These are phyloP conservation scores for Cladobotryum mycophilum DNA, from an alignment of 2,329 filamentous ascomycete species.

Conservation along the genomic window DNA sequence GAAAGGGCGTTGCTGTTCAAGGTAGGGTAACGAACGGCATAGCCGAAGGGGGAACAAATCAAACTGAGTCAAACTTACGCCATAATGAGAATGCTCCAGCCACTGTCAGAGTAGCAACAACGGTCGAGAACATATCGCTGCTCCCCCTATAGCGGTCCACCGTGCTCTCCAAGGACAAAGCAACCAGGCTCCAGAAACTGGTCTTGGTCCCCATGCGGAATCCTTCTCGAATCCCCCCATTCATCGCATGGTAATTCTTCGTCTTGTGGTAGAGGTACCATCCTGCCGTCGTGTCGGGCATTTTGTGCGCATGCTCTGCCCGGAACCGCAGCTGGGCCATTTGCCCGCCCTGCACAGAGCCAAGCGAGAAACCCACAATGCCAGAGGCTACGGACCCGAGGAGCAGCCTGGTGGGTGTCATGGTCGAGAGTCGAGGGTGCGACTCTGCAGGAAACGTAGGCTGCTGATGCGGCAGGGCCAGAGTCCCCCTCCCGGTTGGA, in stretches of 20 bases:
- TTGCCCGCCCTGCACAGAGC: conserved; percentile 65
- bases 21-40: background rate
- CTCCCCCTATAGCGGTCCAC: conserved; percentile 58
- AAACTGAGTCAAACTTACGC: conserved; percentile 51
- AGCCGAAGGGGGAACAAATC: background rate
- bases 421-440: conserved; percentile 52
- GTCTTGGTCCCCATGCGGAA: conserved; percentile 66
- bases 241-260: conserved; percentile 85
- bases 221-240: conserved; percentile 73
- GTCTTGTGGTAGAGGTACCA: conserved; percentile 99
- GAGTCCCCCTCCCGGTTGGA: background rate
- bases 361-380: conserved; percentile 62
- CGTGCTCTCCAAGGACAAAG: conserved; percentile 77
- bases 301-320: conserved; percentile 91
- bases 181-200: conserved; percentile 64
- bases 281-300: conserved; percentile 72
- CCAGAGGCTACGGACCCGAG: conserved; percentile 59
- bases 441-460: conserved; percentile 22
- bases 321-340: conserved; percentile 77
- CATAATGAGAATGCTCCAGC: conserved; percentile 82
- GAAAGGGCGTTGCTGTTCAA: too few relatives aligned
- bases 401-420: conserved; percentile 58
- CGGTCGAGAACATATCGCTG: conserved; percentile 73
- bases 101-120: conserved; percentile 75
- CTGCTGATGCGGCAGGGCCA: conserved; percentile 7